phyloP scores from a whole-genome alignment of 2,329 filamentous ascomycete species.

The Chaetomiaceae sp. region DNA sequence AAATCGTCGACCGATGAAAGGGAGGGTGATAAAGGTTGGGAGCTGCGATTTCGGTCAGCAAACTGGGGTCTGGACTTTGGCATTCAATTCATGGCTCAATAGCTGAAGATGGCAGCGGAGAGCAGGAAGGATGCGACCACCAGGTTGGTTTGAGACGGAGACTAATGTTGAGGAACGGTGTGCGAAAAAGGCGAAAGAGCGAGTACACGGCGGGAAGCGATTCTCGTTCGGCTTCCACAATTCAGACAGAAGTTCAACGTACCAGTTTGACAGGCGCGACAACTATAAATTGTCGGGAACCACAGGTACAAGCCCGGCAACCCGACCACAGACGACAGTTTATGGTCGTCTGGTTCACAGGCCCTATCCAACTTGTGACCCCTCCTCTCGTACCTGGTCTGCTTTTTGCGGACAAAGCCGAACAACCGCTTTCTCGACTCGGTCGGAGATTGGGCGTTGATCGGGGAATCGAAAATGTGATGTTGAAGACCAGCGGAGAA shows the following conservation, averaged over 20 bases:
- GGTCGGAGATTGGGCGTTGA: not conserved
- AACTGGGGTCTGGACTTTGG: too few species aligned
- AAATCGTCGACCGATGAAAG: not conserved
- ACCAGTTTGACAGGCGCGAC: conserved; percentile 16
- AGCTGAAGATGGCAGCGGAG: not conserved
- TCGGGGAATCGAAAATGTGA: not conserved
- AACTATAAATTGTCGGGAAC: conserved; percentile 17
- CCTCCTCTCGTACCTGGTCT: not conserved
- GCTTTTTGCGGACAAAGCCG: not conserved
- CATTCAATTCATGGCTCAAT: not conserved
- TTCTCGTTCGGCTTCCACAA: not conserved
- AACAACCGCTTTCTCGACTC: not conserved
- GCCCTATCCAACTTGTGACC: conserved; percentile 6
- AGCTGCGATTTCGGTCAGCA: too few species aligned
- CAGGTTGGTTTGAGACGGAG: not conserved
- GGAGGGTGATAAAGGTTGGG: not conserved
- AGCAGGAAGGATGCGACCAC: not conserved
- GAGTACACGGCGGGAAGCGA: not conserved
- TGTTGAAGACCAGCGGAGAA: not conserved
- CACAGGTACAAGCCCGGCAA: conserved; percentile 14
- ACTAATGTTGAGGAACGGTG: not conserved
- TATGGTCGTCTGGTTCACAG: conserved; percentile 12
- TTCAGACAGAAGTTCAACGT: not conserved
- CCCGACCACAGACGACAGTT: conserved; percentile 14
- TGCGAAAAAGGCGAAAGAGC: not conserved